Evolutionary conservation across 2,329 filamentous ascomycete genomes (phyloP).

Genomic region (Alternaria arbusti): DNA sequence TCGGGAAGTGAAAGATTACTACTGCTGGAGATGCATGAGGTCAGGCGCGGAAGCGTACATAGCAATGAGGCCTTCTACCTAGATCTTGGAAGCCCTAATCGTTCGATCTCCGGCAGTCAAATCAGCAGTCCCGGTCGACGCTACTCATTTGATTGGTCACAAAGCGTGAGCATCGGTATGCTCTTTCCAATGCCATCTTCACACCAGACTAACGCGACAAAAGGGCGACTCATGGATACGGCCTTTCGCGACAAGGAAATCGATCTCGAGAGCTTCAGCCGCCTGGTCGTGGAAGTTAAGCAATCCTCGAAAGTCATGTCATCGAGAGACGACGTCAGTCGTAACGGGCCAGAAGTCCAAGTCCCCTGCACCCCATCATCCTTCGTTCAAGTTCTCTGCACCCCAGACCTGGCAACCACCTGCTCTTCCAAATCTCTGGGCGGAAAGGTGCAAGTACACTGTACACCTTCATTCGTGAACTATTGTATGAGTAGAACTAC

Average conservation of each 20-base stretch:
- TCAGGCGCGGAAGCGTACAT: not conserved
- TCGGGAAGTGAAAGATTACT: not conserved
- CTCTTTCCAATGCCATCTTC: not conserved
- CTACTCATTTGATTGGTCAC: not conserved
- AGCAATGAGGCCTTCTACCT: not conserved
- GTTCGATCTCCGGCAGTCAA: not conserved
- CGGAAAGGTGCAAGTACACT: not conserved
- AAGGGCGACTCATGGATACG: not conserved
- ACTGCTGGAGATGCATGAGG: not conserved
- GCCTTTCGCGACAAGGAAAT: not conserved
- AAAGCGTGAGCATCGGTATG: not conserved
- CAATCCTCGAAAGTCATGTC: not conserved
- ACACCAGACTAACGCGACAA: not conserved
- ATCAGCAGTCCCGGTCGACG: not conserved
- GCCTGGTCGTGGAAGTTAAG: not conserved
- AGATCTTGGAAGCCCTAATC: not conserved
- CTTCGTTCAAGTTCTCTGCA: not conserved
- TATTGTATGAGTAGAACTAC: not conserved
- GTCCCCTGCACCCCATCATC: not conserved
- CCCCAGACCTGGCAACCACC: not conserved
- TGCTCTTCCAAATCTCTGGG: not conserved
- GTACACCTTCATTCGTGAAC: not conserved
- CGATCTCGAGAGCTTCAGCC: not conserved
- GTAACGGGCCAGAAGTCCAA: not conserved
- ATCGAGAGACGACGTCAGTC: not conserved